These are phyloP conservation scores for button mushroom (Agaricus bisporus) DNA, from an alignment of 768 basidiomycete species.

Conservation along the genomic window DNA sequence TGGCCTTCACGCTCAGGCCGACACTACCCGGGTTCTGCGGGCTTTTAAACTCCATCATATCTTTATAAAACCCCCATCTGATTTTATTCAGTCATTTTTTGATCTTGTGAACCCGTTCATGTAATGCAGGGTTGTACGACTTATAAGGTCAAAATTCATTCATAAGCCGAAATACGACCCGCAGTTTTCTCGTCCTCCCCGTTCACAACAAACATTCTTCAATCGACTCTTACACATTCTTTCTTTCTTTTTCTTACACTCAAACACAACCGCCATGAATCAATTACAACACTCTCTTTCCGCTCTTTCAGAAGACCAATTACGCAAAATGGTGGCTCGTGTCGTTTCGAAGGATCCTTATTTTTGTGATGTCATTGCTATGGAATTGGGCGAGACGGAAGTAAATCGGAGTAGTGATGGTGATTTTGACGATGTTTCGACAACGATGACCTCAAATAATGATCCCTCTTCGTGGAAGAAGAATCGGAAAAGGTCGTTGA, in stretches of 20 bases:
- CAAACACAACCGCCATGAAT: conserved; percentile 9
- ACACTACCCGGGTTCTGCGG: neutral
- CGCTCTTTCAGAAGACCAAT: conserved; percentile 27
- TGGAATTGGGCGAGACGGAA: conserved; percentile 24
- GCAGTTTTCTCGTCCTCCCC: conserved; percentile 20
- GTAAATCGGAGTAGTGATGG: neutral
- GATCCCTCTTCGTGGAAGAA: neutral
- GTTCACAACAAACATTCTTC: neutral
- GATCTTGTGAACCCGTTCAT: neutral
- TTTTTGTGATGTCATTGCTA: conserved; percentile 32
- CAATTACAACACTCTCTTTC: conserved; percentile 30
- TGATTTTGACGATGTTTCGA: conserved; percentile 6
- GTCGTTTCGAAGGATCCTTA: conserved; percentile 28
- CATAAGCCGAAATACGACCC: conserved; percentile 16
- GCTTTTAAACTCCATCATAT: neutral
- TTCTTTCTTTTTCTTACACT: conserved; percentile 3
- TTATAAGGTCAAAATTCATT: conserved; percentile 3
- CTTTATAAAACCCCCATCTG: neutral
- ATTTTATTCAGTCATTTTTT: neutral
- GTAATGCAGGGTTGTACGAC: neutral
- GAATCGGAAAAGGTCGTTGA: conserved; percentile 10
- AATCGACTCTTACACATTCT: too few species aligned
- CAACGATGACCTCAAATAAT: conserved; percentile 14
- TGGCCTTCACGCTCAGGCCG: neutral
- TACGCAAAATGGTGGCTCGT: conserved; percentile 33